Percentiles rank a stretch among this genome's conserved stretches.
Evolutionary conservation across 2,329 filamentous ascomycete species (phyloP).

Genomic region (Ophiostoma himal-ulmi): DNA sequence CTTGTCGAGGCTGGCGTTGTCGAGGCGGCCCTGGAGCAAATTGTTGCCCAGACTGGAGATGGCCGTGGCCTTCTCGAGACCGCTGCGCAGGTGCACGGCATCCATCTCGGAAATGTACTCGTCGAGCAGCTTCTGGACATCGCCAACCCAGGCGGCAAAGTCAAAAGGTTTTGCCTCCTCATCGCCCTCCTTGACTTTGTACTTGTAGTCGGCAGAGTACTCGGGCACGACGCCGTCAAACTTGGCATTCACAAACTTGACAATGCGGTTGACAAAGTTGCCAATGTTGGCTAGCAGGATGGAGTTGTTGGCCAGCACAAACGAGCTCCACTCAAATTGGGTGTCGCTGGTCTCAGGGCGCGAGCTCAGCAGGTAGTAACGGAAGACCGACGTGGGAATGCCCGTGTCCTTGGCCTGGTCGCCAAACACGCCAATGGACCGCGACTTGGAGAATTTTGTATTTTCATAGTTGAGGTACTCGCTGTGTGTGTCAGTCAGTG

Average conservation of each 20-base stretch:
- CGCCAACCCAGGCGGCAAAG: constrained; percentile 50
- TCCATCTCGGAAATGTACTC: constrained; percentile 65
- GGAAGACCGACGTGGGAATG: constrained; percentile 80
- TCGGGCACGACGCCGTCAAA: constrained; percentile 65
- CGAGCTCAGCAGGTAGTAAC: constrained; percentile 82
- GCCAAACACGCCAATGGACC: constrained; percentile 85
- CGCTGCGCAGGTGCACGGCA: constrained; percentile 63
- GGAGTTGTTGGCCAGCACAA: constrained; percentile 81
- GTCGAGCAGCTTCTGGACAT: constrained; percentile 60
- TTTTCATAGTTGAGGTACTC: constrained; percentile 86
- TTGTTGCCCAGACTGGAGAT: constrained; percentile 55
- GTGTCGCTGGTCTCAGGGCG: constrained; percentile 81
- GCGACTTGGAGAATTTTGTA: constrained; percentile 89
- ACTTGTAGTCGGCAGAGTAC: constrained; percentile 45
- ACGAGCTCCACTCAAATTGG: constrained; percentile 48
- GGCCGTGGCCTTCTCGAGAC: constrained; percentile 58
- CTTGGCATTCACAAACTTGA: constrained; percentile 73
- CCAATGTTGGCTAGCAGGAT: constrained; percentile 73
- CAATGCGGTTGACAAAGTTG: constrained; percentile 67
- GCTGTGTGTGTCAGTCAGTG: neutral
- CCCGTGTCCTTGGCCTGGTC: constrained; percentile 84
- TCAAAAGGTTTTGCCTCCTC: constrained; percentile 41
- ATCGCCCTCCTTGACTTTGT: neutral
- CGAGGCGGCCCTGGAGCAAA: constrained; percentile 41
- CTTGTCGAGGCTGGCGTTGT: constrained; percentile 44